Conservation (phyloP, 1,139 yeast genomes). For the Geotrichum armillariae region DNA sequence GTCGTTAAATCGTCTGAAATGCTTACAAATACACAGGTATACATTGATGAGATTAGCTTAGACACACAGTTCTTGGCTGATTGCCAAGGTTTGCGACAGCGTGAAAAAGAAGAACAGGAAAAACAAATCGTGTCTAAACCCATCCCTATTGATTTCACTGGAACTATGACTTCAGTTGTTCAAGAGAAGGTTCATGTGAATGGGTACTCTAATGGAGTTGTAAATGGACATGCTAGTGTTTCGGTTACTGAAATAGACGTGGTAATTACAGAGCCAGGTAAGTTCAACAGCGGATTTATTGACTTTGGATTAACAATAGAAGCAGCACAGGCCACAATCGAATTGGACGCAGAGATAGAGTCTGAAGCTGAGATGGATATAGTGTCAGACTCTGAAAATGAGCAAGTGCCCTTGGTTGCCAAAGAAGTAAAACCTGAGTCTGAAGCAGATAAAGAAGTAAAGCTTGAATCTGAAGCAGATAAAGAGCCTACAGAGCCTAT, state of each 20-base stretch:
- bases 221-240: background rate
- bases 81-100: slow-evolving; percentile 68
- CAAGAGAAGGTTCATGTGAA: background rate
- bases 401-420: slow-evolving; percentile 7
- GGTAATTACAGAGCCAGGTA: background rate
- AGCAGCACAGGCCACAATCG: slow-evolving; percentile 19
- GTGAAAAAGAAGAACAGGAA: slow-evolving; percentile 49
- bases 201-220: background rate
- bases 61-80: slow-evolving; percentile 69
- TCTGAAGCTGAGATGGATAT: slow-evolving; percentile 2
- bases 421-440: background rate
- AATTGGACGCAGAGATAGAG: slow-evolving; percentile 19
- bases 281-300: background rate
- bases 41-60: slow-evolving; percentile 77
- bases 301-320: background rate
- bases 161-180: background rate
- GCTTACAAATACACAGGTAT: slow-evolving; percentile 95
- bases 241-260: background rate
- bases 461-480: background rate
- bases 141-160: background rate
- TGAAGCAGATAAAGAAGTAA: background rate
- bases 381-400: slow-evolving; percentile 9
- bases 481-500: background rate
- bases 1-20: slow-evolving; percentile 89
- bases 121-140: slow-evolving; percentile 3